Evolutionary conservation across 345 rosid species (phyloP), one percentile per base, ranked within the genome.

Genomic region (Laguncularia racemosa): DNA sequence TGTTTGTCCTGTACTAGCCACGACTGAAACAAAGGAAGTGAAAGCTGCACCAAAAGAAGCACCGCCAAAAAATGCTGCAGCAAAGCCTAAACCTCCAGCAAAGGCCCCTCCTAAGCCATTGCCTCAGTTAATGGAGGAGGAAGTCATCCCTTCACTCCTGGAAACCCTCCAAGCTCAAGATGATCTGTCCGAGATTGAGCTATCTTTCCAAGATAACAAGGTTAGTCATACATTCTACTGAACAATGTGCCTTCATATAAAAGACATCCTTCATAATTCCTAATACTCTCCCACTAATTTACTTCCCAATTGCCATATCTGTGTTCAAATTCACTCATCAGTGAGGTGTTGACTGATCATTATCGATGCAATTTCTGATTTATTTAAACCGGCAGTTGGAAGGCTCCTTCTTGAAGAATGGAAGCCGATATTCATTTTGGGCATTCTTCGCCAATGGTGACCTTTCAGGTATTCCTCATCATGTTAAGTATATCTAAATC

Each of bases 401-500:
- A 67, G 99, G 99, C 13, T 93, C 73, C 38, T 87, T 93, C 66
- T 19, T 68, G 19, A 85, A 84, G 80, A 76, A 81, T 52, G 78
- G 76, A 17, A 77, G 52, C 55, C 87, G 73, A 13, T 64, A 85
- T 66, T 68, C 81, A 4, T 93, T 89, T 28, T 93, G 99, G 99
- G 99, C 97, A 0, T 93, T 93, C 75, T 93, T 93, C 69, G 91
- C 95, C 2, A 62, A 28, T 10, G 97, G 97, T 51, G 75, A 48
- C 56, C 81, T 93, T 51, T 76, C 83, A 69, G 98, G 96, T 81
- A 6, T 33, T 26, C 17, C 6, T 13, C 40, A 33, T 12, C 44
- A 16, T 2, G 6, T 44, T n/a, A 17, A 19, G n/a, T 13, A 11
- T 53, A 40, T 26, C 16, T 28, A 46, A 49, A 13, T 62, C 38